Conservation (phyloP, 1,139 yeast species). For the Saccharomyces hybrid region DNA sequence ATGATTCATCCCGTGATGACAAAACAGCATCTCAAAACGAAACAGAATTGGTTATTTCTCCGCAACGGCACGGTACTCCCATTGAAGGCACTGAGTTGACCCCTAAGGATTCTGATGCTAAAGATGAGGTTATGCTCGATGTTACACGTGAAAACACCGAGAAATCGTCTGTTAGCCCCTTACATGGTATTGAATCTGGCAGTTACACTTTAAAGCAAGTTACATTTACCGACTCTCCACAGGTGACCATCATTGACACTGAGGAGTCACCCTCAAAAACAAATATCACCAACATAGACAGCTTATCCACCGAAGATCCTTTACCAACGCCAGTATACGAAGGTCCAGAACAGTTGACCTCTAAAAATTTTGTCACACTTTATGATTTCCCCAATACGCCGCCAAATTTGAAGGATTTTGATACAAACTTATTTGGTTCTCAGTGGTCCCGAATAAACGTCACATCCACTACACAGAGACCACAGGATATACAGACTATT, state of each 20-base stretch:
- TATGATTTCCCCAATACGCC: constrained; percentile 39
- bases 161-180: no score
- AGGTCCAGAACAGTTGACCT: constrained; percentile 59
- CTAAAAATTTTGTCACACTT: constrained; percentile 43
- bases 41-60: no score
- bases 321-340: constrained; percentile 34
- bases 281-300: not conserved
- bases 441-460: constrained; percentile 35
- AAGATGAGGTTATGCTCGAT: no score
- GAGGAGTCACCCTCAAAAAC: constrained; percentile 11
- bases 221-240: constrained; percentile 15
- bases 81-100: no score
- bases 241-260: constrained; percentile 13
- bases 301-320: not conserved
- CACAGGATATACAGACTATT: constrained; percentile 24
- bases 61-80: no score
- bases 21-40: no score
- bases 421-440: constrained; percentile 50
- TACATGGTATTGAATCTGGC: no score
- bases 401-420: constrained; percentile 31
- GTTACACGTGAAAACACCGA: not conserved
- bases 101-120: no score
- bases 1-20: no score
- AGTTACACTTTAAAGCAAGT: constrained; percentile 11
- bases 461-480: constrained; percentile 6